Evolutionary conservation across 2,329 filamentous ascomycete genomes (phyloP).

Genomic region (Pyricularia grisea): DNA sequence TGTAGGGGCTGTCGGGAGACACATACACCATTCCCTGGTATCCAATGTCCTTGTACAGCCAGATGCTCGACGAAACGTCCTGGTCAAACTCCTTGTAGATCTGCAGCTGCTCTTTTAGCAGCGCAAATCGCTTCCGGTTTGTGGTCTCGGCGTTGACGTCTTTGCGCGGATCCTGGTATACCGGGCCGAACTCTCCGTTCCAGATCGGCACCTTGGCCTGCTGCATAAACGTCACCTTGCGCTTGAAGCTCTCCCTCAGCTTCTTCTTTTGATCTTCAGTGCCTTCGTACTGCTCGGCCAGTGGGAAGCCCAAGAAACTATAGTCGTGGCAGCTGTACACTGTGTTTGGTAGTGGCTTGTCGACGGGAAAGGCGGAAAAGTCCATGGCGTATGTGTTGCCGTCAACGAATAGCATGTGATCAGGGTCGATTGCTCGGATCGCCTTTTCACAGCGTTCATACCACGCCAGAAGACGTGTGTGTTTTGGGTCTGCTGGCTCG

Average conservation of each 20-base stretch:
- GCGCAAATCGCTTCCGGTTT: conserved; percentile 25
- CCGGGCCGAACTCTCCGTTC: conserved; percentile 37
- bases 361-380: conserved; percentile 26
- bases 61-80: conserved; percentile 12
- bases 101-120: conserved; percentile 25
- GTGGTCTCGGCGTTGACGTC: conserved; percentile 22
- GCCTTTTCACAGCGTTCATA: conserved; percentile 26
- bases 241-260: conserved; percentile 23
- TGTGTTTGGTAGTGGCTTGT: conserved; percentile 31
- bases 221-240: conserved; percentile 29
- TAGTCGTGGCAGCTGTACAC: conserved; percentile 48
- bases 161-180: conserved; percentile 25
- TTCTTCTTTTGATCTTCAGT: conserved; percentile 24
- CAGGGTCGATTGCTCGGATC: conserved; percentile 26
- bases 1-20: conserved; percentile 31
- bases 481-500: conserved; percentile 15
- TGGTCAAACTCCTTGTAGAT: conserved; percentile 18
- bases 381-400: conserved; percentile 46
- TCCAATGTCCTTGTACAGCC: conserved; percentile 19
- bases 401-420: conserved; percentile 40
- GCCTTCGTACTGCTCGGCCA: conserved; percentile 22
- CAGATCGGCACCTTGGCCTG: conserved; percentile 25
- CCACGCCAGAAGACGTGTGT: conserved; percentile 15
- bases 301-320: conserved; percentile 37
- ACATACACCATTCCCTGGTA: conserved; percentile 42